These are phyloP conservation scores for Yamadazyma songkhlaensis DNA, from an alignment of 1,139 yeast genomes.

Conservation along the genomic window DNA sequence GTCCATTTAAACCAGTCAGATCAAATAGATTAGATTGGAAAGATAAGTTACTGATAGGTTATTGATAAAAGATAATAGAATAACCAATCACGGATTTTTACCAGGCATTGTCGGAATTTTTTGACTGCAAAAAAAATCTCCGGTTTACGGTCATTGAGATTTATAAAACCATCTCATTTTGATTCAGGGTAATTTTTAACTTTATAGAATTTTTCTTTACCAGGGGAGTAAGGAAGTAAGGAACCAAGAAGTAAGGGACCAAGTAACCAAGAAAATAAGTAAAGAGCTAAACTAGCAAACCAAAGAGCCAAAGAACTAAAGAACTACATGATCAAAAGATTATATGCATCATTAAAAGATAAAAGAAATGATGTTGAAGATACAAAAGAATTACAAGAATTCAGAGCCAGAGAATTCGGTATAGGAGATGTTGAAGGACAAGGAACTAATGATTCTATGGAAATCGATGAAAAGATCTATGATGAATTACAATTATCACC, in stretches of 20 bases:
- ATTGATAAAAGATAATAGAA: no score
- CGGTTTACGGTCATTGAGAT: constrained; percentile 15
- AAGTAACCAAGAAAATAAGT: no score
- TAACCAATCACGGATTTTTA: no score
- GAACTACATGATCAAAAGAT: constrained; percentile 7
- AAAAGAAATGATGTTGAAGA: constrained; percentile 1
- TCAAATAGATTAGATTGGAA: no score
- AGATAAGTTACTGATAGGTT: no score
- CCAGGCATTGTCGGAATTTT: no score
- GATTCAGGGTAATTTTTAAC: background rate
- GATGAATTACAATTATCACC: constrained; percentile 5
- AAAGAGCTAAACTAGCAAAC: no score
- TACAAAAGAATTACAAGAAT: constrained; percentile 1
- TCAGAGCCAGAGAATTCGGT: constrained; percentile 2
- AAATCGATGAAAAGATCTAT: constrained; percentile 2
- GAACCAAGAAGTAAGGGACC: no score
- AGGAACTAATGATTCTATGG: constrained; percentile 1
- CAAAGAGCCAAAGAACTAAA: no score
- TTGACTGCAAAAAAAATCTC: constrained; percentile 12
- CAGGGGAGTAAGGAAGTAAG: no score
- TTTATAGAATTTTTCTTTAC: background rate
- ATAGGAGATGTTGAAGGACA: background rate
- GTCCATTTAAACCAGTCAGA: no score
- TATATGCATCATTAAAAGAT: constrained; percentile 7
- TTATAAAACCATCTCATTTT: background rate